Base-by-base conservation (phyloP, 2,329 filamentous ascomycete species). In the Saccharata proteae region DNA sequence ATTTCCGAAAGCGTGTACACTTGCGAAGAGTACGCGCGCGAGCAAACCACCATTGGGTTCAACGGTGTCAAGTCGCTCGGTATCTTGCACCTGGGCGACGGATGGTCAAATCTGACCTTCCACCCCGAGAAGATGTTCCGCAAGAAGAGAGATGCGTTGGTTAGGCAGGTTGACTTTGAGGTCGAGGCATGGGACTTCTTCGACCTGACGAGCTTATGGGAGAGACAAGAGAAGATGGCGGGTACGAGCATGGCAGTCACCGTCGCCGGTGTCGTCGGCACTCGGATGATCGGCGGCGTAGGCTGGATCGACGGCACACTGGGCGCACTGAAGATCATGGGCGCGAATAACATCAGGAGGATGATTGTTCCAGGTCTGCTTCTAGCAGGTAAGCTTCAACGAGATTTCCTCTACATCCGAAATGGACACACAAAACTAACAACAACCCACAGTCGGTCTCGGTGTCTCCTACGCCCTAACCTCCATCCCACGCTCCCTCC, bases 241-340 rank as follows among this genome's bases (percentile, higher is more conserved):
- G 84, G 88, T 22, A 92, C 86, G 3, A 81, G 90, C 40, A 86
- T 98, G 79, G 90, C 88, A 5, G 68, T 98, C 49, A 98, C 90
- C 1, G 71, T 93, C 20, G 81, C 81, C 7, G 86, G 84, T 35
- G 83, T 93, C 2, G 65, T 96, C 4, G 84, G 88, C 35, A 74
- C 80, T 29, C 72, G 84, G 28, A 67, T 90, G 48, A 63, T 98
- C 22, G 84, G 86, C 37, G 80, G 85, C 39, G 75, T 80, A 43
- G 77, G 80, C 30, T 96, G 88, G 85, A 63, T 94, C 43, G 88
- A 96, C 51, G 82, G 88, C 40, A 79, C 81, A 2, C 57, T 94
- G 31, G 81, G 80, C 39, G 82, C 80, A 6, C 77, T 74, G n/a
- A 83, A 78, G 46, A 59, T 96, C 24, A 58, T 94, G 38, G 80